These are phyloP conservation scores for Triangularia setosa DNA, from an alignment of 2,329 filamentous ascomycete genomes.

Conservation along the genomic window DNA sequence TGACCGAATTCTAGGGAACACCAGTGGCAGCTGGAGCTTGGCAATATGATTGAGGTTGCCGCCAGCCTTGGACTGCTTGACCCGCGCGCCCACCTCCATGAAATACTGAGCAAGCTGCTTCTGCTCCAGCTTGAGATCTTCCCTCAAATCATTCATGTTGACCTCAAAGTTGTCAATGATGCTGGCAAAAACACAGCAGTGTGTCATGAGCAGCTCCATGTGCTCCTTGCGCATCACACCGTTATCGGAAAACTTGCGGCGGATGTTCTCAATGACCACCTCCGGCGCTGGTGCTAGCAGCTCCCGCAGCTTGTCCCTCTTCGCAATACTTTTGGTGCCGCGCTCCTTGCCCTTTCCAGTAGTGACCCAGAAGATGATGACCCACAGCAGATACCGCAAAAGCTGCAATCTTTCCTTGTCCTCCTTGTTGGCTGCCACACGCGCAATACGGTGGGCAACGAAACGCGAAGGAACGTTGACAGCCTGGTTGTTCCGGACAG, in stretches of 20 bases:
- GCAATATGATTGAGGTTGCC: conserved; percentile 57
- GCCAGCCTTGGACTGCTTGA: conserved; percentile 57
- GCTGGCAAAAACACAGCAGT: conserved; percentile 67
- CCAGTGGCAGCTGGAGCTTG: conserved; percentile 70
- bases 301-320: conserved; percentile 58
- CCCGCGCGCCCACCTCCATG: conserved; percentile 68
- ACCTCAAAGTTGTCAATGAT: conserved; percentile 71
- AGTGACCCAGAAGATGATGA: conserved; percentile 51
- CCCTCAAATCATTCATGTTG: conserved; percentile 64
- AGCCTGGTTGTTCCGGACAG: conserved; percentile 53
- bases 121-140: conserved; percentile 69
- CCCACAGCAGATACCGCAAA: conserved; percentile 56
- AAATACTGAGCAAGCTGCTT: conserved; percentile 70
- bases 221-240: conserved; percentile 68
- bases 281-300: conserved; percentile 56
- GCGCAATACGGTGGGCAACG: conserved; percentile 59
- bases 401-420: conserved; percentile 52
- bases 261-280: conserved; percentile 61
- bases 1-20: conserved; percentile 66
- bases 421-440: conserved; percentile 50
- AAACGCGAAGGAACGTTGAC: conserved; percentile 58
- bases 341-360: conserved; percentile 45
- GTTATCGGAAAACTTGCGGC: conserved; percentile 63
- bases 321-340: conserved; percentile 50
- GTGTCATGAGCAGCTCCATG: conserved; percentile 66